Evolutionary conservation across 176 grass and related monocot genomes (phyloP).

Genomic region (Carex littledalei): DNA sequence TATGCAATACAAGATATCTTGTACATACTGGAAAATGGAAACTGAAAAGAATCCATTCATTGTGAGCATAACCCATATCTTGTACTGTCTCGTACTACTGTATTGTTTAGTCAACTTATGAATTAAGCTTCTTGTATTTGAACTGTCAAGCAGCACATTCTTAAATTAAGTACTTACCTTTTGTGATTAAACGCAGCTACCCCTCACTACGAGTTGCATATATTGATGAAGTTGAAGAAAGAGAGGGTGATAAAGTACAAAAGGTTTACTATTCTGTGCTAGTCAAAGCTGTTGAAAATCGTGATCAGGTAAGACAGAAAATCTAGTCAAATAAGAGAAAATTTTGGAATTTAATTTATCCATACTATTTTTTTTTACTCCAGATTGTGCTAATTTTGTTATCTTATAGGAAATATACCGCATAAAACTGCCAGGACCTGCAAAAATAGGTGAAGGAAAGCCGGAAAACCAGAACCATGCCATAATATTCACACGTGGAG

Average conservation of each 20-base stretch:
- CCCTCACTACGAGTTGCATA: slow-evolving; percentile 87
- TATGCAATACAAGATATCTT: not conserved
- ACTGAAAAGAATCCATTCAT: not conserved
- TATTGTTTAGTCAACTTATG: not conserved
- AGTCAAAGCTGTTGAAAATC: slow-evolving; percentile 94
- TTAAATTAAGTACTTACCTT: slow-evolving; percentile 14
- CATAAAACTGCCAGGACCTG: slow-evolving; percentile 86
- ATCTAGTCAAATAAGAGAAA: not conserved
- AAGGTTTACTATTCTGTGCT: slow-evolving; percentile 91
- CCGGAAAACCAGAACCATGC: slow-evolving; percentile 98
- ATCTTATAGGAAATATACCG: slow-evolving; percentile 94
- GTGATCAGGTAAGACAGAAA: slow-evolving; percentile 58
- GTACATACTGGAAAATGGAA: not conserved
- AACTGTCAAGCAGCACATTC: not conserved
- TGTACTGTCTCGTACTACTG: not conserved
- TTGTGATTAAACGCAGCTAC: slow-evolving; percentile 55
- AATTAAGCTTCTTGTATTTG: not conserved
- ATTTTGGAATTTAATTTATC: not conserved
- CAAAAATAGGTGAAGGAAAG: slow-evolving; percentile 92
- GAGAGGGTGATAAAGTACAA: slow-evolving; percentile 75
- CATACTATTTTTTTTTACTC: slow-evolving; percentile 8
- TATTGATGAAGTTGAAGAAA: slow-evolving; percentile 95
- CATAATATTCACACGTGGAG: slow-evolving; percentile 91
- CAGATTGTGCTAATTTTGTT: slow-evolving; percentile 26
- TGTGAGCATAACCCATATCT: not conserved